Evolutionary conservation across 1,284 basidiomycete species (phyloP), one percentile per base, ranked within the genome.

Genomic region (Papiliotrema laurentii): DNA sequence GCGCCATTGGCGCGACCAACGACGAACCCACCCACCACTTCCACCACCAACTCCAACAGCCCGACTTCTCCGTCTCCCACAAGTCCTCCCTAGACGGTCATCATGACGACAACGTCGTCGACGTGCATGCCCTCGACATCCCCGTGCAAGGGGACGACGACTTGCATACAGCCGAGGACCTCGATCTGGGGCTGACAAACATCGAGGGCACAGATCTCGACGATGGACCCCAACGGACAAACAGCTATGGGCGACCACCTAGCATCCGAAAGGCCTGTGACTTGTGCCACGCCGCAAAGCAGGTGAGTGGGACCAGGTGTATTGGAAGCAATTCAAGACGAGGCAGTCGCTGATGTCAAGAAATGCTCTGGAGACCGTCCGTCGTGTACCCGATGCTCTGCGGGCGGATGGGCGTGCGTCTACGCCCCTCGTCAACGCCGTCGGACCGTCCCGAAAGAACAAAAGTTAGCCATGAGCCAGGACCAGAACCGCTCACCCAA

Each of bases 281-380:
- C 50, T 47, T 70, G 27, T 73, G 71, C 45, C 71, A 73, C 46
- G 63, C 63, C 11, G 69, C 70, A 7, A 73, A 72, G 48, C 71
- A 71, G 49, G 66, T 68, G 37, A 54, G 64, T 52, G 14, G 10
- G 10, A n/a, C n/a, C 18, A 5, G 24, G 25, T 13, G 14, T 18
- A 26, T 22, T 13, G 3, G 19, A 4, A 24, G 19, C 36, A n/a
- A 6, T 18, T 27, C 7, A 22, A 14, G 14, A 14, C 25, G 14
- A 39, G 16, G 43, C 24, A 3, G 31, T 18, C 16, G 40, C 49
- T 51, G 46, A 49, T 30, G 21, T 21, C 5, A 43, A 72, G 61
- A 72, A 71, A 62, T 74, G 72, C 46, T 72, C 71, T 11, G 69
- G 69, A 25, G 70, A 74, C 28, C 58, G 69, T 10, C 72, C 72